Percentiles rank a stretch among this genome's conserved stretches.
phyloP scores from a whole-genome alignment of 2,329 filamentous ascomycete genomes.

The Penicillium sp. region DNA sequence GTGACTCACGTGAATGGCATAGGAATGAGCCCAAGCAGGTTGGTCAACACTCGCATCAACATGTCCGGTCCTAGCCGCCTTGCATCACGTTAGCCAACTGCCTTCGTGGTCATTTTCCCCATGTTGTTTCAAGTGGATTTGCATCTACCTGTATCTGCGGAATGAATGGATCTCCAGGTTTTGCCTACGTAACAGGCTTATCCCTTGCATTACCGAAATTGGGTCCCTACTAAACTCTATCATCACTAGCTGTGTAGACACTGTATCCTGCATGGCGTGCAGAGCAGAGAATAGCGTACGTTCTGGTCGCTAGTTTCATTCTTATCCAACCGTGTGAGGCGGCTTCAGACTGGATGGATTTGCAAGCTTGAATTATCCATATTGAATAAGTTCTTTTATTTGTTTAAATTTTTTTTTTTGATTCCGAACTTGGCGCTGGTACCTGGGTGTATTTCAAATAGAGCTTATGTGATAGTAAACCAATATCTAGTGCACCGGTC shows the following conservation, averaged over 20 bases:
- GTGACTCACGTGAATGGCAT: background rate
- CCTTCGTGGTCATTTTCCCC: background rate
- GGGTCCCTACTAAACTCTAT: conserved; percentile 11
- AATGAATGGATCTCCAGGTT: conserved; percentile 5
- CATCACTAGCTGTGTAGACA: conserved; percentile 1
- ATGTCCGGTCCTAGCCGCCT: background rate
- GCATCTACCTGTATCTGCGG: background rate
- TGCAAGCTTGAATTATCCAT: background rate
- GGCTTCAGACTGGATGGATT: background rate
- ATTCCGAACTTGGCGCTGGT: background rate
- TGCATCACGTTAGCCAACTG: background rate
- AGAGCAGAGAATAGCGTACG: background rate
- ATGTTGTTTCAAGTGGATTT: background rate
- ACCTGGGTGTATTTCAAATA: background rate
- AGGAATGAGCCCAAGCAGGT: background rate
- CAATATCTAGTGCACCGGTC: background rate
- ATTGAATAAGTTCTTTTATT: background rate
- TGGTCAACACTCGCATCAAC: background rate
- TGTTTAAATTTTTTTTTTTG: background rate
- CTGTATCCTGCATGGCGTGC: conserved; percentile 19
- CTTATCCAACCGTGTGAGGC: background rate
- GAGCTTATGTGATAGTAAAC: background rate
- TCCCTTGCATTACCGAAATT: conserved; percentile 11
- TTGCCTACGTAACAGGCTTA: background rate
- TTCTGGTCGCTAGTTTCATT: background rate